Evolutionary conservation across 2,329 filamentous ascomycete species (phyloP).

Genomic region (Ampelomyces quisqualis): DNA sequence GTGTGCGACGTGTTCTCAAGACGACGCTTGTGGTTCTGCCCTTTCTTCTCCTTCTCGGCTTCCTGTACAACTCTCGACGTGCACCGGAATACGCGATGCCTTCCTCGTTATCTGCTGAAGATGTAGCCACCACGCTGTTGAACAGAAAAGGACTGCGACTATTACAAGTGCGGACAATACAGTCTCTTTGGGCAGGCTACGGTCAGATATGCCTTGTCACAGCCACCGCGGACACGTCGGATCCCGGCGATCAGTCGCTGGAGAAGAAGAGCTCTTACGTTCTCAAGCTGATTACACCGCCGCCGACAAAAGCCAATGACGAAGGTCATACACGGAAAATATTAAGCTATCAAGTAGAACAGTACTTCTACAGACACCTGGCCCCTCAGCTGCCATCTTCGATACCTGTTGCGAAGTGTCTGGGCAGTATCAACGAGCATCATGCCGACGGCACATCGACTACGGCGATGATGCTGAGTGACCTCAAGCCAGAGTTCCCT

Average conservation of each 20-base stretch:
- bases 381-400: constrained; percentile 51
- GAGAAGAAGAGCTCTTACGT: constrained; percentile 48
- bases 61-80: constrained; percentile 1
- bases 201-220: constrained; percentile 58
- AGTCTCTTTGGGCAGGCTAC: constrained; percentile 53
- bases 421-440: constrained; percentile 49
- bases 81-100: constrained; percentile 43
- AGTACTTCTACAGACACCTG: constrained; percentile 62
- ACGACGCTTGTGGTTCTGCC: background rate
- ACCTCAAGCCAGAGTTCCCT: constrained; percentile 57
- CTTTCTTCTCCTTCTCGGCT: background rate
- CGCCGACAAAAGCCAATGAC: constrained; percentile 45
- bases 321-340: constrained; percentile 67
- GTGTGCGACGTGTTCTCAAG: background rate
- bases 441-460: constrained; percentile 40
- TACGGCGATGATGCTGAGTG: constrained; percentile 60
- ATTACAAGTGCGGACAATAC: constrained; percentile 34
- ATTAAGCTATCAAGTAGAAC: constrained; percentile 66
- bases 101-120: constrained; percentile 11
- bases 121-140: constrained; percentile 32
- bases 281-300: constrained; percentile 62
- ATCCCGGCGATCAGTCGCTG: constrained; percentile 11
- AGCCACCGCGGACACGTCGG: constrained; percentile 43
- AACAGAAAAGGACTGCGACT: constrained; percentile 26
- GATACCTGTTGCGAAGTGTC: constrained; percentile 54